Base-by-base conservation (phyloP, 2,329 filamentous ascomycete species). In the Sporothrix humicola region DNA sequence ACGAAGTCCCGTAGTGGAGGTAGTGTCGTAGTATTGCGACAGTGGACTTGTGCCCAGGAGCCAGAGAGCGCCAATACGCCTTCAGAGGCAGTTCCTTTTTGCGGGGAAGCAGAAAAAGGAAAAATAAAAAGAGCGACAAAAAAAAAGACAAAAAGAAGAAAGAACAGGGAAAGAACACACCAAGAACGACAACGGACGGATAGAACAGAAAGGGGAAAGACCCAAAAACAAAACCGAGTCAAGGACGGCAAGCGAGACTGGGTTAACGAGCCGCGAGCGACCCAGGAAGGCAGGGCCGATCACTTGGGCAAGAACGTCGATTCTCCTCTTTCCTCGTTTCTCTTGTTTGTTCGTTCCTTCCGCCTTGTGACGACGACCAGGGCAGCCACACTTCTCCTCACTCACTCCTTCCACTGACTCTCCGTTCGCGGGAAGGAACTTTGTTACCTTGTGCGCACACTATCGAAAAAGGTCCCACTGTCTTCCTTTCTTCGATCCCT, bases 171-270 rank as follows among this genome's bases (percentile, higher is more conserved):
- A 68, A 9, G 63, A 50, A 37, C 63, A n/a, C 50, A 17, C 50
- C 50, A 52, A 52, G 15, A 66, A 20, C 20, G 48, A 48, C 42
- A 8, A 17, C 61, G 61, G 61, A 48, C 61, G n/a, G 61, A 48
- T 48, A 48, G 61, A 48, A 65, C 61, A 65, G 42, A 65, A 65
- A 48, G 44, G 42, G 61, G 46, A 68, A 68, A 50, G 63, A 26
- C 44, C 63, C 13, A 50, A 66, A 66, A 44, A 46, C 9, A 9
- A 46, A 50, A 52, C 26, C 61, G n/a, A 65, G 61, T 17, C 31
- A 44, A 46, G 59, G 5, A n/a, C 37, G 8, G n/a, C 58, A 61
- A n/a, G 31, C 31, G 37, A 65, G 46, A 37, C 31, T 37, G 31
- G 31, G 31, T 7, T 7, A 37, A 37, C 31, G 31, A 37, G 31